phyloP scores from a whole-genome alignment of 2,329 filamentous ascomycete genomes.

The Beauveria brongniartii region DNA sequence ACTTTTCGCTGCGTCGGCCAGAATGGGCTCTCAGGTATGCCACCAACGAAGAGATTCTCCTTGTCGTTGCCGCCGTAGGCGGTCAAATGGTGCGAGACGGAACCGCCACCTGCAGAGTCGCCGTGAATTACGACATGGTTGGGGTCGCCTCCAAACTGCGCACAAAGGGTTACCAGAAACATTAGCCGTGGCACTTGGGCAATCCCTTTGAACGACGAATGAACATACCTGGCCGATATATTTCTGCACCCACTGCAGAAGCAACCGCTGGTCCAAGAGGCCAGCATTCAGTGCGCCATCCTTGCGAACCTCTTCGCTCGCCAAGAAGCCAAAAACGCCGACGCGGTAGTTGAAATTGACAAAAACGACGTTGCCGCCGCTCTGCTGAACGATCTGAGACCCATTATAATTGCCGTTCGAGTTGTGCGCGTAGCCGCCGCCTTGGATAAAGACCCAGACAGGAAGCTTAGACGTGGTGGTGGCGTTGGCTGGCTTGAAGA shows the following conservation, averaged over 20 bases:
- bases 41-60: slow-evolving; percentile 35
- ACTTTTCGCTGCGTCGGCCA: slow-evolving; percentile 39
- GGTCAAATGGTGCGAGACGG: slow-evolving; percentile 45
- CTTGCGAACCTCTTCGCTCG: slow-evolving; percentile 43
- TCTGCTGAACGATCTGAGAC: slow-evolving; percentile 35
- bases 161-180: too few relatives aligned
- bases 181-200: background rate
- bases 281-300: slow-evolving; percentile 56
- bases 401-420: slow-evolving; percentile 47
- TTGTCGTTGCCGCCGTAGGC: slow-evolving; percentile 38
- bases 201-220: background rate
- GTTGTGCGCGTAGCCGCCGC: slow-evolving; percentile 37
- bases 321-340: slow-evolving; percentile 54
- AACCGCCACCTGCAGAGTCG: slow-evolving; percentile 52
- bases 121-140: slow-evolving; percentile 52
- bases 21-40: slow-evolving; percentile 40
- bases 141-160: slow-evolving; percentile 49
- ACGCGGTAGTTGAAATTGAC: slow-evolving; percentile 59
- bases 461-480: slow-evolving; percentile 24
- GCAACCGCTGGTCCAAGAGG: slow-evolving; percentile 53
- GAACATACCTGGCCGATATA: slow-evolving; percentile 41
- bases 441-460: slow-evolving; percentile 34
- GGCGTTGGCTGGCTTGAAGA: slow-evolving; percentile 35
- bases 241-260: slow-evolving; percentile 52
- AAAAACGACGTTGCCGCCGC: slow-evolving; percentile 39